phyloP scores from a whole-genome alignment of 495 filamentous ascomycete genomes.

The Penicillium egyptiacum region DNA sequence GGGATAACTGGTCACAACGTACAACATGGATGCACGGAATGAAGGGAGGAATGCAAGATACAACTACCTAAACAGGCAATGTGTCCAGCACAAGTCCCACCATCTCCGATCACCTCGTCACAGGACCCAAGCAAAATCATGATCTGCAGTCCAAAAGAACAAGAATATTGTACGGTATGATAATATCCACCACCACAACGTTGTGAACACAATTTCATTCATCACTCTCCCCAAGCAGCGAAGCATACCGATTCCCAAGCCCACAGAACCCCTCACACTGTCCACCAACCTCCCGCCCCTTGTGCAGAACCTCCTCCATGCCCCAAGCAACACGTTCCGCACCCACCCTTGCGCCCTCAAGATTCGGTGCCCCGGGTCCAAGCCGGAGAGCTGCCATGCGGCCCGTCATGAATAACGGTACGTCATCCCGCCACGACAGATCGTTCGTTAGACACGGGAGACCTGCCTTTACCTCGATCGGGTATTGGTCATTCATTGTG shows the following conservation, averaged over 20 bases:
- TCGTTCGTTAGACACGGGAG: constrained; percentile 64
- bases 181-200: neutral
- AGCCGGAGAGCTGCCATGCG: constrained; percentile 57
- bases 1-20: neutral
- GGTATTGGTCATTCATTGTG: constrained; percentile 51
- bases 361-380: constrained; percentile 60
- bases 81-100: neutral
- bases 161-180: constrained; percentile 1
- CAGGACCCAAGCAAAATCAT: neutral
- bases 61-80: constrained; percentile 3
- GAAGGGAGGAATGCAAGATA: constrained; percentile 31
- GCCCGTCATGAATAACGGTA: constrained; percentile 62
- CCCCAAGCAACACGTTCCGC: constrained; percentile 63
- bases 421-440: constrained; percentile 58
- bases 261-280: constrained; percentile 34
- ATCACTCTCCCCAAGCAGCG: constrained; percentile 19
- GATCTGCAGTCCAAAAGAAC: neutral
- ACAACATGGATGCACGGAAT: constrained; percentile 21
- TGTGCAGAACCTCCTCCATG: constrained; percentile 50
- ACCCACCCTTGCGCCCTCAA: constrained; percentile 62
- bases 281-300: constrained; percentile 24
- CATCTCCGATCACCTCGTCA: neutral
- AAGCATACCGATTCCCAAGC: constrained; percentile 38
- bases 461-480: constrained; percentile 52
- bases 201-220: constrained; percentile 13